Evolutionary conservation across 2,329 filamentous ascomycete species (phyloP).

Genomic region (Epichloe scottii): DNA sequence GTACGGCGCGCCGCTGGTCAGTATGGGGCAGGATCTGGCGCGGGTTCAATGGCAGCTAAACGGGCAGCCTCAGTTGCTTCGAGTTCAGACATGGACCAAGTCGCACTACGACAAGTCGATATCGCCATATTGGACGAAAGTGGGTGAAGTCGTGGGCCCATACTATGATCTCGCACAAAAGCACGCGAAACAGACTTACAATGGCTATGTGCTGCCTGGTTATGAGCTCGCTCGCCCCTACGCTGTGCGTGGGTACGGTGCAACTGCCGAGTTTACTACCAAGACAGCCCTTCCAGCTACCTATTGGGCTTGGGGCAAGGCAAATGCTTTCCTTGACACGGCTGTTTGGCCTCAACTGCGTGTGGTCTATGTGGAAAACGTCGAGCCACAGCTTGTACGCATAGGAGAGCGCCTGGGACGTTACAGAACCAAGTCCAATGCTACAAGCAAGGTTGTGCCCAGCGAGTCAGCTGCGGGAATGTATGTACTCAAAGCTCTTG

Average conservation of each 20-base stretch:
- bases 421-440: slow-evolving; percentile 38
- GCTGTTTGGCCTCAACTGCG: slow-evolving; percentile 73
- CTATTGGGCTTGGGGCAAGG: slow-evolving; percentile 57
- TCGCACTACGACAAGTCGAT: slow-evolving; percentile 58
- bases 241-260: slow-evolving; percentile 52
- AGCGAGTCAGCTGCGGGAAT: neutral
- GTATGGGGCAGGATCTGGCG: slow-evolving; percentile 53
- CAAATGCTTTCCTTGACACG: slow-evolving; percentile 57
- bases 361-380: slow-evolving; percentile 75
- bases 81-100: slow-evolving; percentile 47
- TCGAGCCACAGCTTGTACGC: slow-evolving; percentile 86
- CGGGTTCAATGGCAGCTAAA: slow-evolving; percentile 66
- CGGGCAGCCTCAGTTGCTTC: slow-evolving; percentile 60
- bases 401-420: slow-evolving; percentile 82
- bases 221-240: slow-evolving; percentile 68
- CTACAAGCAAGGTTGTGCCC: slow-evolving; percentile 8
- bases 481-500: neutral
- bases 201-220: slow-evolving; percentile 60
- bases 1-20: slow-evolving; percentile 63
- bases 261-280: slow-evolving; percentile 53
- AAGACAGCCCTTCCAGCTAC: slow-evolving; percentile 61
- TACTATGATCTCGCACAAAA: slow-evolving; percentile 58
- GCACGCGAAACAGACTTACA: slow-evolving; percentile 55
- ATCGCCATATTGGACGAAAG: slow-evolving; percentile 60
- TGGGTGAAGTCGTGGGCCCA: slow-evolving; percentile 45